Percentiles rank a stretch among this genome's conserved stretches.
Evolutionary conservation across 345 rosid genomes (phyloP).

Genomic region (Bruguiera gymnorhiza): DNA sequence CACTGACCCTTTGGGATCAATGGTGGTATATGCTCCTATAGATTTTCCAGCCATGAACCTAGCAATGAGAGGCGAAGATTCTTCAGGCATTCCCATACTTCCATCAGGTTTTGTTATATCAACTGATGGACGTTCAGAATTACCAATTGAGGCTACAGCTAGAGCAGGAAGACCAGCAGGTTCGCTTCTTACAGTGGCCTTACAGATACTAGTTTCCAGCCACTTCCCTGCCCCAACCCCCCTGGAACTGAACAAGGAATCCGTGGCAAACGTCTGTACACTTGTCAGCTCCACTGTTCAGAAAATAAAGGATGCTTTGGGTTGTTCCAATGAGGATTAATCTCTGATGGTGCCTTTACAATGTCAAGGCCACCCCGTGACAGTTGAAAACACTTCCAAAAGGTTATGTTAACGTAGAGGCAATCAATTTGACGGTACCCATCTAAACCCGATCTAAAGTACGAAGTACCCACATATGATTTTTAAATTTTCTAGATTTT

Average conservation of each 20-base stretch:
- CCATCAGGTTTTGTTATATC: slow-evolving; percentile 76
- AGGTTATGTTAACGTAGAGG: too few relatives aligned
- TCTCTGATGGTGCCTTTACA: background rate
- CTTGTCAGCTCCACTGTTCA: slow-evolving; percentile 56
- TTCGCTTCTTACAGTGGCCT: slow-evolving; percentile 54
- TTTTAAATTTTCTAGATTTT: background rate
- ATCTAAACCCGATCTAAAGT: too few relatives aligned
- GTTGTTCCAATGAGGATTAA: slow-evolving; percentile 20
- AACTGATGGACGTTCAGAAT: slow-evolving; percentile 32
- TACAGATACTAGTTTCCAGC: slow-evolving; percentile 51
- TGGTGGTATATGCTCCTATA: slow-evolving; percentile 60
- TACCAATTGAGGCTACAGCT: slow-evolving; percentile 8
- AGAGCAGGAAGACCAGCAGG: slow-evolving; percentile 26
- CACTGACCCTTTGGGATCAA: slow-evolving; percentile 44
- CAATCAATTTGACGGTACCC: too few relatives aligned
- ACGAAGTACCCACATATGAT: too few relatives aligned
- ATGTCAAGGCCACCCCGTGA: background rate
- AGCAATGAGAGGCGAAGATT: slow-evolving; percentile 35
- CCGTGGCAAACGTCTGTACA: slow-evolving; percentile 44
- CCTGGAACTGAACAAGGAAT: slow-evolving; percentile 31
- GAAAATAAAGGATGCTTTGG: slow-evolving; percentile 41
- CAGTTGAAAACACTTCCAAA: too few relatives aligned
- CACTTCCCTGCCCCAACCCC: slow-evolving; percentile 4
- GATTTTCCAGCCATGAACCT: slow-evolving; percentile 31
- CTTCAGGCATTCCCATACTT: slow-evolving; percentile 43